Evolutionary conservation across 139 green algal genomes (phyloP).

Genomic region (Chlorella sp.): DNA sequence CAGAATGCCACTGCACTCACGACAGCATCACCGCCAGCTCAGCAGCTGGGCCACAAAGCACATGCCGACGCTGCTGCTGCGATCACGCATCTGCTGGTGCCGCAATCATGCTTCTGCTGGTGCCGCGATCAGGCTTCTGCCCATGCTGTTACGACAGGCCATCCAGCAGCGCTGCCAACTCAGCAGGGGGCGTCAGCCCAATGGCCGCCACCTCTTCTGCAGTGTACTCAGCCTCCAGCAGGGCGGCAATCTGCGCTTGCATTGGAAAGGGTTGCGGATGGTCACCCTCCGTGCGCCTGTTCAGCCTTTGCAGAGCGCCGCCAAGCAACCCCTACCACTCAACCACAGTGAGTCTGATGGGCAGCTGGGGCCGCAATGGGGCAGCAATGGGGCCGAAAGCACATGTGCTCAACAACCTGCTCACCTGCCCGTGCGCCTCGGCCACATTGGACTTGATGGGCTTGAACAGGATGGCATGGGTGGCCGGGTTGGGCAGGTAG

Average conservation of each 20-base stretch:
- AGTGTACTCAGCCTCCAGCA: slow-evolving; percentile 78
- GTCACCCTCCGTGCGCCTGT: too few species aligned
- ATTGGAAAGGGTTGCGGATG: too few species aligned
- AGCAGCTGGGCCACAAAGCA: too few species aligned
- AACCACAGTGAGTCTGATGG: too few species aligned
- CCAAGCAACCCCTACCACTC: too few species aligned
- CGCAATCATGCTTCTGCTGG: too few species aligned
- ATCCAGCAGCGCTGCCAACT: slow-evolving; percentile 63
- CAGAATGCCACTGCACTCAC: too few species aligned
- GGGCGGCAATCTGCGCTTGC: slow-evolving; percentile 69
- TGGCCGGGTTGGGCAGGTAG: slow-evolving; percentile 85
- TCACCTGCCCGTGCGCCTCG: slow-evolving; percentile 89
- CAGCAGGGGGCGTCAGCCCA: slow-evolving; percentile 48
- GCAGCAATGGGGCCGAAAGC: background rate
- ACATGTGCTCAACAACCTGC: background rate
- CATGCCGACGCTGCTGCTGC: too few species aligned
- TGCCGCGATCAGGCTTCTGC: too few species aligned
- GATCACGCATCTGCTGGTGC: too few species aligned
- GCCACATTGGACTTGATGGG: slow-evolving; percentile 95
- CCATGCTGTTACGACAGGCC: slow-evolving; percentile 48
- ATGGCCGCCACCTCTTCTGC: slow-evolving; percentile 59
- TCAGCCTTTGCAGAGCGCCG: too few species aligned
- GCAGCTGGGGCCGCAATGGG: background rate
- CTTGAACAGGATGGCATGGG: slow-evolving; percentile 84
- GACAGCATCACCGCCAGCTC: too few species aligned